Evolutionary conservation across 2,329 filamentous ascomycete genomes (phyloP).

Genomic region (Colletotrichum graminicola): DNA sequence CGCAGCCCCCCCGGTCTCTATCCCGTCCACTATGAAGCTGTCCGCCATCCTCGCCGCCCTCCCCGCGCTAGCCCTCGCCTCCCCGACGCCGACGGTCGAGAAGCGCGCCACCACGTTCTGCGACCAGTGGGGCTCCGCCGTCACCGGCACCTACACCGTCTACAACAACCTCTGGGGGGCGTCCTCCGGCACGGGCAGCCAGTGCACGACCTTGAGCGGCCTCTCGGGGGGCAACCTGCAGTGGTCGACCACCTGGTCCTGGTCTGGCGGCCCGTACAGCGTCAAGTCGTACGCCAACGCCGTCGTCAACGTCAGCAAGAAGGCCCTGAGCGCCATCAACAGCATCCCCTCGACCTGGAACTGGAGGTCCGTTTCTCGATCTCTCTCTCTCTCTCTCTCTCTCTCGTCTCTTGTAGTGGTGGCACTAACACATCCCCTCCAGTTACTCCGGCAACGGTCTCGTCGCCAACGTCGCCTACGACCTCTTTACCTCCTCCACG

Average conservation of each 20-base stretch:
- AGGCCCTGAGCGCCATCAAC: slow-evolving; percentile 49
- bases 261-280: slow-evolving; percentile 52
- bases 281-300: slow-evolving; percentile 60
- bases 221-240: slow-evolving; percentile 49
- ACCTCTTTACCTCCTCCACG: slow-evolving; percentile 67
- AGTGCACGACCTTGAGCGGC: slow-evolving; percentile 56
- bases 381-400: neutral
- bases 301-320: slow-evolving; percentile 47
- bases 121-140: slow-evolving; percentile 45
- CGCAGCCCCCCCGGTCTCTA: no score
- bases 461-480: slow-evolving; percentile 70
- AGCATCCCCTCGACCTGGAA: slow-evolving; percentile 51
- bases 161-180: slow-evolving; percentile 60
- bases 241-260: slow-evolving; percentile 57
- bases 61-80: slow-evolving; percentile 39
- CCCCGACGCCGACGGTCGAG: slow-evolving; percentile 33
- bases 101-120: slow-evolving; percentile 44
- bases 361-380: slow-evolving; percentile 47
- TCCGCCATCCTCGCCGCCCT: slow-evolving; percentile 38
- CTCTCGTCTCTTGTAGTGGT: neutral
- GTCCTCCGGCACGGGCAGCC: slow-evolving; percentile 50
- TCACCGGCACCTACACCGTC: slow-evolving; percentile 45
- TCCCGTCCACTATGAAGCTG: slow-evolving; percentile 38
- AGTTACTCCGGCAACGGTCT: slow-evolving; percentile 50
- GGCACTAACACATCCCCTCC: slow-evolving; percentile 38